Conservation (phyloP, 805 yeast genomes). For the Myxozyma mucilagina region DNA sequence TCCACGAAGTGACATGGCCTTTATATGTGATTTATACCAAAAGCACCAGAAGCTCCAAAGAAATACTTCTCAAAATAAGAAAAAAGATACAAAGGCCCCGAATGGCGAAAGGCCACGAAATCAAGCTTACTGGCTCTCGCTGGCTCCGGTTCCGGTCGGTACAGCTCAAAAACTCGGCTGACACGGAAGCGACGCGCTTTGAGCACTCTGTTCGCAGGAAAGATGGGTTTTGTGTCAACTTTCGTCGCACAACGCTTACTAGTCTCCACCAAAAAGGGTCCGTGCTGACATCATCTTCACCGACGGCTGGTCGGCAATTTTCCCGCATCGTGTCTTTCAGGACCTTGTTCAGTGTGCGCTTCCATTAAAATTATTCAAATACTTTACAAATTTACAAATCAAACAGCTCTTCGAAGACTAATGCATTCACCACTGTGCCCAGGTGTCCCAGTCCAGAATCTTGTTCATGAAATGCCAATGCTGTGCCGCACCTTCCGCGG, state of each 20-base stretch:
- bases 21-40: no score
- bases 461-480: constrained; percentile 20
- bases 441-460: constrained; percentile 17
- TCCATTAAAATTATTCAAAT: neutral
- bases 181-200: neutral
- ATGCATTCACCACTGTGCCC: constrained; percentile 20
- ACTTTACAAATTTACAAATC: neutral
- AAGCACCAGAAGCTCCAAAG: no score
- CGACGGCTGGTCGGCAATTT: neutral
- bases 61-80: no score
- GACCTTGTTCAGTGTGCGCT: neutral
- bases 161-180: neutral
- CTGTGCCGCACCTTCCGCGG: constrained; percentile 16
- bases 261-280: neutral
- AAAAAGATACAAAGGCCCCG: no score
- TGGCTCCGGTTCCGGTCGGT: neutral
- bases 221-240: constrained; percentile 1
- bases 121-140: neutral
- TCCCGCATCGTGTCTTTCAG: neutral
- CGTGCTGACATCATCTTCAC: constrained; percentile 1
- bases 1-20: constrained; percentile 38
- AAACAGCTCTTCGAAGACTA: neutral
- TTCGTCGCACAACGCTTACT: no score
- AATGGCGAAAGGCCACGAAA: neutral
- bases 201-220: neutral